Conservation (phyloP, 192 early-diverging fungal species). For the Coemansia interrupta region DNA sequence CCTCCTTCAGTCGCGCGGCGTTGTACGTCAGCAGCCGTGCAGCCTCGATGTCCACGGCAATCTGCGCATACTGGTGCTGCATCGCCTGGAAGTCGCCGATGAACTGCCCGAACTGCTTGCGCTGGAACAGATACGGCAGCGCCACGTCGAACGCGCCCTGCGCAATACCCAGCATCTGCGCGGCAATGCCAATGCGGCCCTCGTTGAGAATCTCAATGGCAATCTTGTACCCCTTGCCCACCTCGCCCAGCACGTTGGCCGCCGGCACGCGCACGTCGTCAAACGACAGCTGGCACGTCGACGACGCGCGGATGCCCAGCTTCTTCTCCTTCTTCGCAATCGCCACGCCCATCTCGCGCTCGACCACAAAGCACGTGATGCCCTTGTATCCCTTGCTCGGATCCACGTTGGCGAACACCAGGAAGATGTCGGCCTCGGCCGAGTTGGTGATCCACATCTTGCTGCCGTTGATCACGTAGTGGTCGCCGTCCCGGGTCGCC, state of each 20-base stretch:
- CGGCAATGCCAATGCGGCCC: constrained; percentile 96
- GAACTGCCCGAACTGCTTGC: constrained; percentile 84
- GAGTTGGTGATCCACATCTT: constrained; percentile 98
- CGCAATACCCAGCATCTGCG: constrained; percentile 95
- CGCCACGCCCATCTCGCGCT: constrained; percentile 85
- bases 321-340: constrained; percentile 97
- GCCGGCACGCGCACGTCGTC: constrained; percentile 87
- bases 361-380: constrained; percentile 95
- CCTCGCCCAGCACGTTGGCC: constrained; percentile 83
- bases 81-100: constrained; percentile 90
- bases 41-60: constrained; percentile 93
- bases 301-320: constrained; percentile 95
- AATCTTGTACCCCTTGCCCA: constrained; percentile 97
- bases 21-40: constrained; percentile 96
- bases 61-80: constrained; percentile 77
- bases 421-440: constrained; percentile 90
- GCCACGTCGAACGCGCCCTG: constrained; percentile 89
- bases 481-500: constrained; percentile 80
- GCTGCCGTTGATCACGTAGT: constrained; percentile 82
- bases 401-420: constrained; percentile 98
- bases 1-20: constrained; percentile 90
- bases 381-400: constrained; percentile 91
- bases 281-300: constrained; percentile 90
- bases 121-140: constrained; percentile 88
- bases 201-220: constrained; percentile 98